Evolutionary conservation across 1,139 yeast genomes (phyloP).

Genomic region (Lodderomyces pseudojiufengensis): DNA sequence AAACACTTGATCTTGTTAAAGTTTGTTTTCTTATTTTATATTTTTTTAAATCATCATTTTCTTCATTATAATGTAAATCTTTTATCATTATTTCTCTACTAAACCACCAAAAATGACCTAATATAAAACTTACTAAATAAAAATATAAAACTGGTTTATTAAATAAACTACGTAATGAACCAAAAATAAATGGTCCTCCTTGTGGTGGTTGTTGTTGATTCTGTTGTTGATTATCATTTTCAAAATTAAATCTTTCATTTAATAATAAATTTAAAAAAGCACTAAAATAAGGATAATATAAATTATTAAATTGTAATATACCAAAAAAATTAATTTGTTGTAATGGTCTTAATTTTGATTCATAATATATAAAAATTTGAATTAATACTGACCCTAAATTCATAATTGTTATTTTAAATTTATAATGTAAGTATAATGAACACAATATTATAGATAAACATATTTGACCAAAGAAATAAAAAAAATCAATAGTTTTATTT

Average conservation of each 20-base stretch:
- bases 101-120: conserved; percentile 44
- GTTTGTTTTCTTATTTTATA: conserved; percentile 14
- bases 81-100: conserved; percentile 21
- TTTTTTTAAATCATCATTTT: conserved; percentile 13
- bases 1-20: conserved; percentile 12
- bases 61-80: conserved; percentile 19
- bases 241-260: conserved; percentile 6
- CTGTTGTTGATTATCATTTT: conserved; percentile 2
- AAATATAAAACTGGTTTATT: conserved; percentile 15
- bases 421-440: conserved; percentile 18
- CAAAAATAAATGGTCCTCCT: too few relatives aligned
- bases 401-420: conserved; percentile 14
- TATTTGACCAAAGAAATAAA: conserved; percentile 27
- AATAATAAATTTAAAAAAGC: conserved; percentile 18
- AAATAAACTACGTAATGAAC: not conserved
- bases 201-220: too few relatives aligned
- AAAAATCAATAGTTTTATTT: conserved; percentile 27
- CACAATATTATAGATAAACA: conserved; percentile 21
- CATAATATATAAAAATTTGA: conserved; percentile 26
- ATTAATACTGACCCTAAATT: conserved; percentile 24
- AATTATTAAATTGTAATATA: conserved; percentile 22
- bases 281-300: conserved; percentile 26
- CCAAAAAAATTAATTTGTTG: conserved; percentile 25
- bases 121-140: conserved; percentile 18
- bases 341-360: conserved; percentile 29